Base-by-base conservation (phyloP, 371 early-diverging fungal genomes). In the Gilbertella persicaria region DNA sequence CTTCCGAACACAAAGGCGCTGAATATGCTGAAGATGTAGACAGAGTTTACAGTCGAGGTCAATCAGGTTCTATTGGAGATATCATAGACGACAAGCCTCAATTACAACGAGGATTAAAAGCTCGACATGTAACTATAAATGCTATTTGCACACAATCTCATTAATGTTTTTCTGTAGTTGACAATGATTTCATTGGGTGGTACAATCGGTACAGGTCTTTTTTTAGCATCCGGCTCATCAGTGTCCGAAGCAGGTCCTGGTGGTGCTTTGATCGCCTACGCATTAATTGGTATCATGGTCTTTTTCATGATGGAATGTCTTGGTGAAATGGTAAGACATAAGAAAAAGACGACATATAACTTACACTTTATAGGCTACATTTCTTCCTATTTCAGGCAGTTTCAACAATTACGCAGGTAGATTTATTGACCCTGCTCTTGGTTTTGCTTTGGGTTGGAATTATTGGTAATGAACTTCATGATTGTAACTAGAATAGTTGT, bases 371-470 rank as follows among this genome's bases (percentile, higher is more conserved):
- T 53, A 68, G 68, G 69, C 73, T 21, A 90, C 95, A 0, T 85
- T 81, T 50, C 72, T 93, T 19, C 93, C 95, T 12, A 86, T 91
- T 19, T 80, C 92, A 3, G 95, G 93, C 16, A 85, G 90, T 25
- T 92, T 95, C 80, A 91, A 90, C 58, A 84, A 85, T 28, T 91
- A 89, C 67, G 93, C 88, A 4, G 80, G 84, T 26, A 80, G 93
- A 20, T 94, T 92, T 56, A 78, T 92, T 53, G 94, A 93, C 65
- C 90, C 90, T 5, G 86, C 92, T n/a, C 69, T 91, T 5, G 91
- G 89, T 2, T 92, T 92, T 73, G 88, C 92, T 24, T 76, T 92
- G 40, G 92, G 92, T 38, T 92, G 88, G 91, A 87, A 84, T 59
- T 88, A 91, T 70, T 64, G 63, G 60, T 48, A 36, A 39, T n/a